These are phyloP conservation scores for Hypoxylon sp. DNA, from an alignment of 2,329 filamentous ascomycete species.

Conservation along the genomic window DNA sequence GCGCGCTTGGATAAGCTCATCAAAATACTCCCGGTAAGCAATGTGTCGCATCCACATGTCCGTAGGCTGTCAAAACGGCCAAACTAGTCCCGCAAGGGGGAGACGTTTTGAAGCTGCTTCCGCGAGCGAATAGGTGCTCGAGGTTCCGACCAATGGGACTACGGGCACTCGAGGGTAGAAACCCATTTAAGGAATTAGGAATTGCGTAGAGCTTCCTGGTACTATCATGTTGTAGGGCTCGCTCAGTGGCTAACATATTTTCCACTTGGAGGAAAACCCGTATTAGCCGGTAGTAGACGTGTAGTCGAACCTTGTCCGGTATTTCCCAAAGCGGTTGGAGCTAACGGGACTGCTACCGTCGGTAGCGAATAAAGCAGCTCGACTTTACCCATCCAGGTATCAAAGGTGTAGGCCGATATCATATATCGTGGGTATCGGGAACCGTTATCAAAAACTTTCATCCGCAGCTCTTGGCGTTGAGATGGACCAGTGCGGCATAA, in stretches of 20 bases:
- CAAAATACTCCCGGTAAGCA: constrained; percentile 32
- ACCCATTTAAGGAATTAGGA: constrained; percentile 22
- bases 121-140: constrained; percentile 31
- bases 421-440: constrained; percentile 20
- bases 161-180: neutral
- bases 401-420: constrained; percentile 19
- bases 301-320: constrained; percentile 40
- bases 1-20: constrained; percentile 34
- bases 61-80: constrained; percentile 31
- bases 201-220: constrained; percentile 22
- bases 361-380: constrained; percentile 41
- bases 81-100: constrained; percentile 37
- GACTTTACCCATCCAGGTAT: constrained; percentile 41
- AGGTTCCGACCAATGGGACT: constrained; percentile 28
- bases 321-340: constrained; percentile 44
- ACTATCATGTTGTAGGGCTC: constrained; percentile 27
- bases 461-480: constrained; percentile 27
- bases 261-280: constrained; percentile 33
- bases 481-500: constrained; percentile 3
- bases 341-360: constrained; percentile 40
- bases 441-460: constrained; percentile 20
- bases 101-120: constrained; percentile 33
- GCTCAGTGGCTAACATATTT: constrained; percentile 24
- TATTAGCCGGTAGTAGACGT: constrained; percentile 46
- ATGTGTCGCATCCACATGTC: constrained; percentile 40